Percentiles rank a stretch among this genome's conserved stretches.
These are phyloP conservation scores for Claviceps cyperi DNA, from an alignment of 2,329 filamentous ascomycete species.

Conservation along the genomic window DNA sequence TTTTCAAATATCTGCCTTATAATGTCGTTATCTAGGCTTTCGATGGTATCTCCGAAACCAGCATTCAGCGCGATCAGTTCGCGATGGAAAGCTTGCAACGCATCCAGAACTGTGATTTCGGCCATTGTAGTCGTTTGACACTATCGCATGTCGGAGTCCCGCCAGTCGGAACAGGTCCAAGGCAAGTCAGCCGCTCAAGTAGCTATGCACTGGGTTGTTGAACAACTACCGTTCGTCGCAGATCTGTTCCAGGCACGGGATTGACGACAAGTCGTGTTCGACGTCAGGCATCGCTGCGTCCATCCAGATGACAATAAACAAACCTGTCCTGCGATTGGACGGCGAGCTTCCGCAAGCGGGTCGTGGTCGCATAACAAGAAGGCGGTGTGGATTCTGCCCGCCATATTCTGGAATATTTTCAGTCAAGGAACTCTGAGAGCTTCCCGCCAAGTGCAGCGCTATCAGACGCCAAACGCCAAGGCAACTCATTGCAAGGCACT, in stretches of 20 bases:
- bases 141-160: conserved; percentile 31
- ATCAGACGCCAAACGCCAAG: too few relatives aligned
- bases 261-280: conserved; percentile 6
- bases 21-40: conserved; percentile 56
- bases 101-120: conserved; percentile 56
- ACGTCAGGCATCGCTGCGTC: conserved; percentile 19
- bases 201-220: background rate
- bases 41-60: conserved; percentile 43
- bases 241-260: conserved; percentile 5
- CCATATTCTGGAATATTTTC: conserved; percentile 9
- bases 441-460: background rate
- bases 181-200: background rate
- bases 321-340: conserved; percentile 9
- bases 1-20: conserved; percentile 57
- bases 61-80: conserved; percentile 69
- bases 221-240: conserved; percentile 5
- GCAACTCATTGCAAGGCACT: background rate
- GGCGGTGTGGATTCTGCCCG: conserved; percentile 24
- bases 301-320: conserved; percentile 8
- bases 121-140: conserved; percentile 43
- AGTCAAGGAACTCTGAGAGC: background rate
- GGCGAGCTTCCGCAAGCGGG: conserved; percentile 11
- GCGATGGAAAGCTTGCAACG: conserved; percentile 71
- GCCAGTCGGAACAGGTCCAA: background rate
- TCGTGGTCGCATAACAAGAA: conserved; percentile 12